A percentile compares a stretch with the other conserved stretches of the same genome.
Conservation (phyloP, 176 grass and related monocot species). For the Canna indica region DNA sequence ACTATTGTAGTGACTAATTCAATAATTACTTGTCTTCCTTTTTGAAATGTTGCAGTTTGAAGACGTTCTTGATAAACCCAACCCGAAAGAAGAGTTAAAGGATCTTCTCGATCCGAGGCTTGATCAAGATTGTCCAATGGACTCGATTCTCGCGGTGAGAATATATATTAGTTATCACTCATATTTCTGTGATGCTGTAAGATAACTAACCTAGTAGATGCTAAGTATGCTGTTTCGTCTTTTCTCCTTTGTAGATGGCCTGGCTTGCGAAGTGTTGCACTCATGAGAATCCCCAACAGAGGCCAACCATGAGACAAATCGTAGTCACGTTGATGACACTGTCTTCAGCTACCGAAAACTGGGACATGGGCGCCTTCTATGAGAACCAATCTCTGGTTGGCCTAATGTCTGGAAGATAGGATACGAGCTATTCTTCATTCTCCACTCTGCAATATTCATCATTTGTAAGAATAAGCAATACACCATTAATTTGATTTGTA, state of each 20-base stretch:
- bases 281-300: conserved; percentile 47
- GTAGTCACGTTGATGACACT: conserved; percentile 79
- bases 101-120: conserved; percentile 52
- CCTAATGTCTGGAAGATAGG: conserved; percentile 63
- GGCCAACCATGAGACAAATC: conserved; percentile 70
- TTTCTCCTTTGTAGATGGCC: conserved; percentile 36
- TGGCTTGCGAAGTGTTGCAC: conserved; percentile 71
- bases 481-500: too few species aligned
- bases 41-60: conserved; percentile 54
- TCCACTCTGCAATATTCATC: too few species aligned
- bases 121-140: conserved; percentile 46
- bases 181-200: not conserved
- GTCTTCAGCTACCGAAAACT: conserved; percentile 62
- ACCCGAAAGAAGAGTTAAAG: conserved; percentile 54
- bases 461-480: too few species aligned
- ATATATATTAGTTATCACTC: too few species aligned
- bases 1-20: too few species aligned
- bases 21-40: too few species aligned
- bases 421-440: not conserved
- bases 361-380: conserved; percentile 61
- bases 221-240: not conserved
- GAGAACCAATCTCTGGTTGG: conserved; percentile 51
- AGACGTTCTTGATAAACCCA: conserved; percentile 31
- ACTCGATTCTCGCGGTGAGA: conserved; percentile 59
- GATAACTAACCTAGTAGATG: not conserved